Conservation (phyloP, 139 green algal species). For the Pseudopediastrum boryanum region DNA sequence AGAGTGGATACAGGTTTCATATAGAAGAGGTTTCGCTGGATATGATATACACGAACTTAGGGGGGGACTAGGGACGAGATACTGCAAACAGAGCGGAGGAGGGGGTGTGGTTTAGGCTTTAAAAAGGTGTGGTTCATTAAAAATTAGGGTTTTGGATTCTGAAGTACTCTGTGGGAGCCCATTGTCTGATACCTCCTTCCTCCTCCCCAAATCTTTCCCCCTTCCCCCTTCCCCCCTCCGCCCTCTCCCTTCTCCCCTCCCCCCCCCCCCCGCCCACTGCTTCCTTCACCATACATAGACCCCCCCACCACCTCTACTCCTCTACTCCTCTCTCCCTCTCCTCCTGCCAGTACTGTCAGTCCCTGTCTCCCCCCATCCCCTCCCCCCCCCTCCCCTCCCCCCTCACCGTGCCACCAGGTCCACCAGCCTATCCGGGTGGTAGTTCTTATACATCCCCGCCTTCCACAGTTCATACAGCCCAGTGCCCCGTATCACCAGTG, state of each 20-base stretch:
- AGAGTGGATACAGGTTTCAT: background rate
- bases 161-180: too few species aligned
- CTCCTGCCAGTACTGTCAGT: too few species aligned
- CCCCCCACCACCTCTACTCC: too few species aligned
- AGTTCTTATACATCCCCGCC: slow-evolving; percentile 92
- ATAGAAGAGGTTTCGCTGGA: slow-evolving; percentile 89
- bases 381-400: too few species aligned
- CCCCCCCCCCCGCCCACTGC: background rate
- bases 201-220: too few species aligned
- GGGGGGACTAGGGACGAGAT: slow-evolving; percentile 92
- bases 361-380: too few species aligned
- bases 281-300: background rate
- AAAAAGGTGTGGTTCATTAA: too few species aligned
- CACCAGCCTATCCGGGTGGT: slow-evolving; percentile 88
- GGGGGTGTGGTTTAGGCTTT: background rate
- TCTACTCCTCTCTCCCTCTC: too few species aligned
- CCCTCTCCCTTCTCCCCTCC: too few species aligned
- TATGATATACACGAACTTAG: slow-evolving; percentile 94
- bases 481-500: slow-evolving; percentile 86
- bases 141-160: background rate
- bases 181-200: too few species aligned
- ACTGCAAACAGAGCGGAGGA: slow-evolving; percentile 17
- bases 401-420: slow-evolving; percentile 85
- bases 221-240: too few species aligned
- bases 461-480: slow-evolving; percentile 99